Conservation (phyloP, 2,329 filamentous ascomycete genomes). For the Scytalidium sp. region DNA sequence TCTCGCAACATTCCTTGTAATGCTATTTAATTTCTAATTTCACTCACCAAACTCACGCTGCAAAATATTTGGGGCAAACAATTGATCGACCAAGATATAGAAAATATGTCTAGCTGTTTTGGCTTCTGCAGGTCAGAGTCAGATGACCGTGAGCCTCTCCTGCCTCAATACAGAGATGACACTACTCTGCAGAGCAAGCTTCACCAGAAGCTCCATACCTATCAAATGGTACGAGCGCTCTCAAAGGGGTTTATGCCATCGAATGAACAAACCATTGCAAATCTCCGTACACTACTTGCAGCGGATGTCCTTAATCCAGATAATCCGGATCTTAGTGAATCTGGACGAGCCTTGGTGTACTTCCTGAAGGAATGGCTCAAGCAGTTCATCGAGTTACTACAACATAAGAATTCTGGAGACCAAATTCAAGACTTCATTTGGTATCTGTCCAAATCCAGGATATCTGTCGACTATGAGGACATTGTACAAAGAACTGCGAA, state of each 20-base stretch:
- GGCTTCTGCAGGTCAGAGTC: slow-evolving; percentile 24
- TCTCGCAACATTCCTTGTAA: no score
- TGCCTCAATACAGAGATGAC: slow-evolving; percentile 80
- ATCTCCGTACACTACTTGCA: slow-evolving; percentile 74
- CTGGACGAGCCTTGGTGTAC: slow-evolving; percentile 70
- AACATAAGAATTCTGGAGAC: slow-evolving; percentile 78
- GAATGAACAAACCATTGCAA: slow-evolving; percentile 77
- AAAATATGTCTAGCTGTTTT: slow-evolving; percentile 30
- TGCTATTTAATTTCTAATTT: no score
- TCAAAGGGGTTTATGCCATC: slow-evolving; percentile 88
- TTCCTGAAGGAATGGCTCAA: slow-evolving; percentile 71
- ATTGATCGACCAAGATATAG: no score
- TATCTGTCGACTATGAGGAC: slow-evolving; percentile 65
- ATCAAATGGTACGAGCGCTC: slow-evolving; percentile 85
- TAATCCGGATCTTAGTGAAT: slow-evolving; percentile 70
- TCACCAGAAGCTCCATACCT: slow-evolving; percentile 87
- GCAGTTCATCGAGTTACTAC: slow-evolving; percentile 76
- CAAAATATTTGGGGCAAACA: no score
- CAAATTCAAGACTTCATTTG: slow-evolving; percentile 91
- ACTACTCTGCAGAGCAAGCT: slow-evolving; percentile 73
- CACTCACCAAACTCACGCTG: no score
- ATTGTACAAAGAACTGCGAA: slow-evolving; percentile 58
- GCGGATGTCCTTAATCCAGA: slow-evolving; percentile 76
- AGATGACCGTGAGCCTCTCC: slow-evolving; percentile 57
- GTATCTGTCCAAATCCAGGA: slow-evolving; percentile 72